Conservation (phyloP, 2,329 filamentous ascomycete species). For the Fusarium foetens region DNA sequence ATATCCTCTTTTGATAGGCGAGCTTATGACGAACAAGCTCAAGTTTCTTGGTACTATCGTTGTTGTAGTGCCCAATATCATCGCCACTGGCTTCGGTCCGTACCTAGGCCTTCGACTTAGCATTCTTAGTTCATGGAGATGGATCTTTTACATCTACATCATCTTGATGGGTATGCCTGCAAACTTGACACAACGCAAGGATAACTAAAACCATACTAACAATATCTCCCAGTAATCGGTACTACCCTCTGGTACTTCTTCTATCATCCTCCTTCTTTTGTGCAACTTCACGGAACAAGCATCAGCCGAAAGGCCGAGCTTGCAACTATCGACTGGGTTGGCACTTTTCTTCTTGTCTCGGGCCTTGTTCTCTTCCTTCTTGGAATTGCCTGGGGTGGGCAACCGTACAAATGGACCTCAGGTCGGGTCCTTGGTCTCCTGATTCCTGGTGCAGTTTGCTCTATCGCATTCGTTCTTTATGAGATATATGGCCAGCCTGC, state of each 20-base stretch:
- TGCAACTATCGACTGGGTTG: neutral
- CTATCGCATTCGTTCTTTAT: neutral
- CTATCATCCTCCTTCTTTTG: neutral
- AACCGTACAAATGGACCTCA: neutral
- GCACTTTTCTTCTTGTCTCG: neutral
- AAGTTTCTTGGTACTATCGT: neutral
- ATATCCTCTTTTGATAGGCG: neutral
- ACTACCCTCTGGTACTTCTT: neutral
- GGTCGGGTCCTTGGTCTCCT: neutral
- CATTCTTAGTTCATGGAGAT: neutral
- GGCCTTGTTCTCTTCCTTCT: neutral
- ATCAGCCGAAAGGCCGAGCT: neutral
- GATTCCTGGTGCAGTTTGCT: neutral
- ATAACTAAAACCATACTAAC: rapidly evolving
- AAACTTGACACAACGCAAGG: rapidly evolving
- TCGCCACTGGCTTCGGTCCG: neutral
- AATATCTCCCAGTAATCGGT: neutral
- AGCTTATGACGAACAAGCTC: neutral
- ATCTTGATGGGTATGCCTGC: neutral
- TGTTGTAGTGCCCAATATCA: neutral
- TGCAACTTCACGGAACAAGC: neutral
- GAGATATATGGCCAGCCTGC: neutral
- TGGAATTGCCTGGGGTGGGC: neutral
- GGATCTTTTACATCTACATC: neutral
- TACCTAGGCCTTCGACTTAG: neutral